These are phyloP conservation scores for Cryptosporidium ubiquitum DNA, from an alignment of 169 alveolate genomes.

Conservation along the genomic window DNA sequence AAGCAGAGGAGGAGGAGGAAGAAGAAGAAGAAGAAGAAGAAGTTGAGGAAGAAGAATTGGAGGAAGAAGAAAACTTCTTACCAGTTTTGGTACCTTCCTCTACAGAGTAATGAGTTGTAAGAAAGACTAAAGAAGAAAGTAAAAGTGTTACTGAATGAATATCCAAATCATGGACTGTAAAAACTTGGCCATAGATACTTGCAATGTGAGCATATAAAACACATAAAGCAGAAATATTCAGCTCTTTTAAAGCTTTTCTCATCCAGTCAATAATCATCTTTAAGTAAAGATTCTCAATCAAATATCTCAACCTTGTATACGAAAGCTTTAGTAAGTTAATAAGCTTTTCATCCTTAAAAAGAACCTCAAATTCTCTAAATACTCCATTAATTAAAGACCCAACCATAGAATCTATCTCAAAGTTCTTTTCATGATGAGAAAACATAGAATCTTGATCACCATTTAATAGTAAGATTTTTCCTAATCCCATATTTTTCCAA, in stretches of 20 bases:
- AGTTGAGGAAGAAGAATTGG: background rate
- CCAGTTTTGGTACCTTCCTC: slow-evolving; percentile 28
- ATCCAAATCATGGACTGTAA: slow-evolving; percentile 30
- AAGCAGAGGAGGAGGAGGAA: background rate
- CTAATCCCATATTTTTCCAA: slow-evolving; percentile 18
- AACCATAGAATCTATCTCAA: background rate
- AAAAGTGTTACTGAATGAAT: slow-evolving; percentile 26
- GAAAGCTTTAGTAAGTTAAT: background rate
- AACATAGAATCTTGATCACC: no score
- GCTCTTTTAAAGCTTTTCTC: slow-evolving; percentile 65
- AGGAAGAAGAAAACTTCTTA: background rate
- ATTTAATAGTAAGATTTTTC: background rate
- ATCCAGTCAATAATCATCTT: slow-evolving; percentile 71
- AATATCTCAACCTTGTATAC: slow-evolving; percentile 30
- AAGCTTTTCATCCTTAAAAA: background rate
- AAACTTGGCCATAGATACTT: slow-evolving; percentile 34
- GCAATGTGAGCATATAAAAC: slow-evolving; percentile 75
- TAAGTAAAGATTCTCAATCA: slow-evolving; percentile 45
- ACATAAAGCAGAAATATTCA: slow-evolving; percentile 70
- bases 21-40: background rate
- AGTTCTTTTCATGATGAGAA: background rate
- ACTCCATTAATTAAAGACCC: slow-evolving; percentile 11
- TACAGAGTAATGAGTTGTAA: slow-evolving; percentile 73
- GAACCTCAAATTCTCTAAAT: slow-evolving; percentile 35
- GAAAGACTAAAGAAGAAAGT: slow-evolving; percentile 72